Evolutionary conservation across 805 yeast genomes (phyloP).

Genomic region (Wickerhamiella siamensis): DNA sequence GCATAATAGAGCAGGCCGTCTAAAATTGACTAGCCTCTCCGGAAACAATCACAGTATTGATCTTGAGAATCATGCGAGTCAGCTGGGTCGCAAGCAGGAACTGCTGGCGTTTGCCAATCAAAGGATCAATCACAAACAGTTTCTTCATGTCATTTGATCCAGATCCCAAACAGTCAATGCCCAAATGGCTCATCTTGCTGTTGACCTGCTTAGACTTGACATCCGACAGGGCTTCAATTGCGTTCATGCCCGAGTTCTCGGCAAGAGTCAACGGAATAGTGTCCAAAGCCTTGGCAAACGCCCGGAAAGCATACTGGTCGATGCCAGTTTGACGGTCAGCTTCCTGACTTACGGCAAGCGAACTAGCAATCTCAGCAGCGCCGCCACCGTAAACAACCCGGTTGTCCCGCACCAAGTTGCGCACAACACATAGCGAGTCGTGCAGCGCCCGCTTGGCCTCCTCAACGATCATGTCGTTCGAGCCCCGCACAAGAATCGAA

Average conservation of each 20-base stretch:
- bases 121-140: conserved; percentile 88
- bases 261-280: conserved; percentile 88
- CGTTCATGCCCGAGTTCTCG: conserved; percentile 90
- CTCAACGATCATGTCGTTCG: conserved; percentile 94
- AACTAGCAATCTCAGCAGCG: conserved; percentile 90
- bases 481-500: conserved; percentile 86
- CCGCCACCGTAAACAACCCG: conserved; percentile 99
- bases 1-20: not conserved
- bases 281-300: conserved; percentile 83
- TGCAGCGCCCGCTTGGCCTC: conserved; percentile 94
- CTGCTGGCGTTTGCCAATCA: conserved; percentile 95
- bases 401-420: conserved; percentile 82
- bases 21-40: conserved; percentile 33
- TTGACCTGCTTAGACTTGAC: conserved; percentile 75
- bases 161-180: conserved; percentile 86
- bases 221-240: conserved; percentile 75
- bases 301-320: conserved; percentile 95
- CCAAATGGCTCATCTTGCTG: conserved; percentile 55
- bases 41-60: conserved; percentile 87
- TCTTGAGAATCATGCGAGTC: conserved; percentile 94
- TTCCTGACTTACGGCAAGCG: conserved; percentile 76
- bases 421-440: conserved; percentile 92
- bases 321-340: conserved; percentile 91
- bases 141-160: conserved; percentile 89
- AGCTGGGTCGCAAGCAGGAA: conserved; percentile 89